These are phyloP conservation scores for Dalechampia spathulata DNA, from an alignment of 441 rosid genomes.

Conservation along the genomic window DNA sequence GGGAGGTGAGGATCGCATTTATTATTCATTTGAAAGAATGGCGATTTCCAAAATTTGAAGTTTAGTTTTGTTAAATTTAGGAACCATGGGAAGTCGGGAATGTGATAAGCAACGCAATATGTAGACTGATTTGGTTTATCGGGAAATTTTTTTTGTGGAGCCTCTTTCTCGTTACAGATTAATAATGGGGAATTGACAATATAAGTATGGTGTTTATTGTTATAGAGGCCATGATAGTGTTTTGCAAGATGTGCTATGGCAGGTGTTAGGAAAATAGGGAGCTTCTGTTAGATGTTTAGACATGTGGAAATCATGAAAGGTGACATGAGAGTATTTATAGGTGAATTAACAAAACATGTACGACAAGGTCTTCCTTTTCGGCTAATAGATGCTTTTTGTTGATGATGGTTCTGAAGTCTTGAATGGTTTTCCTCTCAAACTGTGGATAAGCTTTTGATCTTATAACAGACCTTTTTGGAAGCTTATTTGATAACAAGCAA, in stretches of 20 bases:
- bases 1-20: too few species aligned
- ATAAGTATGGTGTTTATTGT: not conserved
- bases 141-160: not conserved
- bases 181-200: not conserved
- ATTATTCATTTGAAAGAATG: too few species aligned
- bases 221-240: too few species aligned
- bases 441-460: not conserved
- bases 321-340: not conserved
- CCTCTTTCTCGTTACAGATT: not conserved
- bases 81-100: too few species aligned
- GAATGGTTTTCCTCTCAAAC: not conserved
- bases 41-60: too few species aligned
- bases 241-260: too few species aligned
- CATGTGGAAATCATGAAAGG: not conserved
- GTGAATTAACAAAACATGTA: not conserved
- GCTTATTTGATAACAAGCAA: not conserved
- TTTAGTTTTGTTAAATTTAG: too few species aligned
- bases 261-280: too few species aligned
- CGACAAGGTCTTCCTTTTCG: not conserved
- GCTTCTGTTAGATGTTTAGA: too few species aligned
- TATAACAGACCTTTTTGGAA: not conserved
- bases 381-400: not conserved
- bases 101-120: too few species aligned
- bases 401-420: not conserved
- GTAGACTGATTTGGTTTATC: not conserved